Evolutionary conservation across 139 green algal genomes (phyloP).

Genomic region (Eudorina sp.): DNA sequence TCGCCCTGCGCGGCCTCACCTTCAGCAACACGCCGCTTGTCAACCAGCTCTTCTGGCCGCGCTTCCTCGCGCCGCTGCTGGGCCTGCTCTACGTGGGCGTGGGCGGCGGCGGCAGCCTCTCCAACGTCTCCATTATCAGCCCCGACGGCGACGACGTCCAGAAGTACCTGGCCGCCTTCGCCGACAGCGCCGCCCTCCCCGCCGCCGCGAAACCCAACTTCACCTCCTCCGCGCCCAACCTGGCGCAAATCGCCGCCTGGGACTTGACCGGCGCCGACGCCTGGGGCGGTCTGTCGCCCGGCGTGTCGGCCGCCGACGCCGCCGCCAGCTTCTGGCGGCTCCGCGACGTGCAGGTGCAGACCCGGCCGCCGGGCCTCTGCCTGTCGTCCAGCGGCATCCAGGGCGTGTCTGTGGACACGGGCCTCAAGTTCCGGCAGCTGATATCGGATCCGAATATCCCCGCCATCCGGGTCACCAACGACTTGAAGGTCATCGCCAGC

Average conservation of each 20-base stretch:
- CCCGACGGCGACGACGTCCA: background rate
- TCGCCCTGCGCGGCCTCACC: background rate
- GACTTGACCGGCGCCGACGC: background rate
- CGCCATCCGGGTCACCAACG: background rate
- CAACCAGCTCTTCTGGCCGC: constrained; percentile 42
- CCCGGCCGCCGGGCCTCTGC: background rate
- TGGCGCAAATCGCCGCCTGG: background rate
- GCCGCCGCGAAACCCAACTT: background rate
- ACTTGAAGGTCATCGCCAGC: background rate
- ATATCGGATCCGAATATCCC: constrained; percentile 8
- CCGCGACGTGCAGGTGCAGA: background rate
- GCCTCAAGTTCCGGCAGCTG: constrained; percentile 9
- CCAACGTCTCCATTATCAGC: background rate
- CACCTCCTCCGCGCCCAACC: background rate
- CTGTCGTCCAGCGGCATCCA: background rate
- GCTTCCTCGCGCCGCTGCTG: constrained; percentile 5
- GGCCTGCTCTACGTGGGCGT: background rate
- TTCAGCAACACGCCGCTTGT: constrained; percentile 1
- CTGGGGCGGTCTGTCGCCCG: background rate
- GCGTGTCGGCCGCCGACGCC: background rate
- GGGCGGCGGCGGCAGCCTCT: background rate
- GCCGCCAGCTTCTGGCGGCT: constrained; percentile 11
- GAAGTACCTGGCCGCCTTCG: background rate
- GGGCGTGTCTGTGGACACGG: background rate
- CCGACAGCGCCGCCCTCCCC: background rate